These are phyloP conservation scores for Ophiobolus disseminans DNA, from an alignment of 2,329 filamentous ascomycete species.

Conservation along the genomic window DNA sequence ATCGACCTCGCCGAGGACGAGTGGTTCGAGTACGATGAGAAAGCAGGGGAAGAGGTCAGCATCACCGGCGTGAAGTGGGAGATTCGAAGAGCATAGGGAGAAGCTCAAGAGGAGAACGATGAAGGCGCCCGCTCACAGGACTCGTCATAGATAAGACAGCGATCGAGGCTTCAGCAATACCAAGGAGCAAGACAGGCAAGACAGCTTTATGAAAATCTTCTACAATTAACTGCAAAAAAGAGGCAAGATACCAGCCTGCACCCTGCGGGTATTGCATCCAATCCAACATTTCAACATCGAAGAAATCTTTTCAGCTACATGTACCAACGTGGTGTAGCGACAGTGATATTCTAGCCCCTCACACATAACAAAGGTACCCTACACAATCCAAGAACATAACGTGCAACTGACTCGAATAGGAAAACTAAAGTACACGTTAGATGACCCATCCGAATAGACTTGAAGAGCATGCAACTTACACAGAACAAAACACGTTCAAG, in stretches of 20 bases:
- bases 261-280: constrained; percentile 7
- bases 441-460: too few species aligned
- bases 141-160: too few species aligned
- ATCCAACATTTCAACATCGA: too few species aligned
- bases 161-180: background rate
- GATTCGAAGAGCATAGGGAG: constrained; percentile 69
- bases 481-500: constrained; percentile 6
- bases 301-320: constrained; percentile 3
- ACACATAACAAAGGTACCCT: background rate
- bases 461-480: too few species aligned
- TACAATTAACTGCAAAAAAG: constrained; percentile 8
- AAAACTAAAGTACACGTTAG: too few species aligned
- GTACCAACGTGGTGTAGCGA: constrained; percentile 6
- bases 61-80: constrained; percentile 91
- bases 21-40: constrained; percentile 98
- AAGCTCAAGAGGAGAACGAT: background rate
- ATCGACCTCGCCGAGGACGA: constrained; percentile 89
- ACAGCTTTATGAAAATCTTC: background rate
- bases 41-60: constrained; percentile 87
- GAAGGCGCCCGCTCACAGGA: background rate
- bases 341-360: constrained; percentile 3
- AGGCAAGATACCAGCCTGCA: constrained; percentile 5
- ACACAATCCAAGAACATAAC: constrained; percentile 2
- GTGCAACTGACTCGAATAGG: background rate
- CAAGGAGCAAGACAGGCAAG: background rate